A percentile compares a stretch with the other conserved stretches of the same genome.
phyloP scores from a whole-genome alignment of 169 alveolate species.

The Plasmodium knowlesi region DNA sequence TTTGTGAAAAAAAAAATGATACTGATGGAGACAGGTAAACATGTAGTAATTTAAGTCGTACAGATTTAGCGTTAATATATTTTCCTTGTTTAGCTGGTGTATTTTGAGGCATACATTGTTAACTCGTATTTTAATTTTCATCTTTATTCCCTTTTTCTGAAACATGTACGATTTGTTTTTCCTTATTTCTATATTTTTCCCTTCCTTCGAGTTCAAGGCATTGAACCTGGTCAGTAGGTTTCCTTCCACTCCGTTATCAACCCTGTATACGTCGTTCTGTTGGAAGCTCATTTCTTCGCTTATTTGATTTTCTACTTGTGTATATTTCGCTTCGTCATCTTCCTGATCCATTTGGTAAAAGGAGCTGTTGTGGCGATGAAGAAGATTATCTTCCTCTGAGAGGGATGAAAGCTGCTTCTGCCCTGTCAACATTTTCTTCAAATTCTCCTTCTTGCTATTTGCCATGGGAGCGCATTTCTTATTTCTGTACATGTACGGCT shows the following conservation, averaged over 20 bases:
- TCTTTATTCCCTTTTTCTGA: conserved; percentile 25
- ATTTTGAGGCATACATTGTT: conserved; percentile 43
- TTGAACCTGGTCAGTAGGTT: neutral
- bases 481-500: conserved; percentile 35
- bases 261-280: neutral
- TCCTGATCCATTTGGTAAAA: neutral
- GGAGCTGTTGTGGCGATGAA: neutral
- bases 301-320: neutral
- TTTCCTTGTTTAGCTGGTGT: conserved; percentile 65
- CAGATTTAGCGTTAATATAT: conserved; percentile 63
- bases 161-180: neutral
- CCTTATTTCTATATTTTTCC: neutral
- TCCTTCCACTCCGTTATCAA: neutral
- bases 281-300: neutral
- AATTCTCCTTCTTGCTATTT: neutral
- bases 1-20: conserved; percentile 47
- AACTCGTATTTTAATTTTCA: conserved; percentile 19
- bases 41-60: conserved; percentile 53
- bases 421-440: neutral
- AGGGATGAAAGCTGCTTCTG: neutral
- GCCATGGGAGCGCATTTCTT: neutral
- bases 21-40: conserved; percentile 39
- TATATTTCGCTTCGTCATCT: neutral
- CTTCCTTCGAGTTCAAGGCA: neutral
- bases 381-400: neutral